Evolutionary conservation across 306 rosid genomes (phyloP), one percentile per base, ranked within the genome.

Genomic region (Carpinus fangiana): DNA sequence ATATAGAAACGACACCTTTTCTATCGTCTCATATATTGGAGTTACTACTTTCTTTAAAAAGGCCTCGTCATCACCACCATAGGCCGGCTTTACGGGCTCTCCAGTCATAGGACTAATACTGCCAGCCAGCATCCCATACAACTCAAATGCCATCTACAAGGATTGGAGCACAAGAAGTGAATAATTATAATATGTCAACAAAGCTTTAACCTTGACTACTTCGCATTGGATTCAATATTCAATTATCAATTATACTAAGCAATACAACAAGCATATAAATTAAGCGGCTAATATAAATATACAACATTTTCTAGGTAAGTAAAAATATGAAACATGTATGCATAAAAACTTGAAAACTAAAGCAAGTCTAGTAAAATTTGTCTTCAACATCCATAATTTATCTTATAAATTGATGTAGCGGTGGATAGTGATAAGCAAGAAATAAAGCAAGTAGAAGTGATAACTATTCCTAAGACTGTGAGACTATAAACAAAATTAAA

Each of bases 41-140:
- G 92, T 91, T 21, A 95, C 88, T 78, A 95, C 93, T 92, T 88
- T 95, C 76, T 8, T 80, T 69, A 92, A 81, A 82, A 95, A 95
- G 69, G 87, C 92, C 84, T 92, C 98, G 1, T 86, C 79, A 55
- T 86, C 96, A 74, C 98, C 98, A 64, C 97, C 98, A 76, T 91
- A 92, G 73, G 97, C 97, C 69, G 98, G 98, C 87, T 85, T 92
- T 82, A 92, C 72, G 76, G 88, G 95, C 86, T 95, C 98, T 17
- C 98, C 98, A 0, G 98, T 95, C 88, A 73, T 68, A 75, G 95
- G 83, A 87, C 98, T 92, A 78, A 95, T 92, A 88, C 78, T 90
- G 60, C 93, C 93, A 64, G 97, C 89, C 82, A 95, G 79, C 95
- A 95, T 90, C 73, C 98, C 98, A 82, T 92, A 91, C 87, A 95